phyloP scores from a whole-genome alignment of 306 rosid species.

The Inga oerstediana region DNA sequence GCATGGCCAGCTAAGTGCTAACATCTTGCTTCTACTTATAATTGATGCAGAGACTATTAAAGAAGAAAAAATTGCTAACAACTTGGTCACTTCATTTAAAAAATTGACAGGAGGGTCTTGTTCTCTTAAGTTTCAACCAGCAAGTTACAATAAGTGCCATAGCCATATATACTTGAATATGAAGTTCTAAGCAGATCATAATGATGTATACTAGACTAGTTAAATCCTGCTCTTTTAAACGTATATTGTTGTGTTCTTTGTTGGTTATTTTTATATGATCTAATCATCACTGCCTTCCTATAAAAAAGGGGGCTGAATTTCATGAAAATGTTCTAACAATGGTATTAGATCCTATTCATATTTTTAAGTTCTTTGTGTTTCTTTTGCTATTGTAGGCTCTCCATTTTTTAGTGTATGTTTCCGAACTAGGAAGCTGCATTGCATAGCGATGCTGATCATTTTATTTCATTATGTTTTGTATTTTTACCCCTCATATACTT shows the following conservation, averaged over 20 bases:
- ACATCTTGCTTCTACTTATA: not conserved
- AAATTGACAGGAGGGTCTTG: too few relatives aligned
- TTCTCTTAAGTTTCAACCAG: too few relatives aligned
- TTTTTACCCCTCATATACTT: not conserved
- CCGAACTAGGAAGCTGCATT: not conserved
- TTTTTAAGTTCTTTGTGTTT: too few relatives aligned
- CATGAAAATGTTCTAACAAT: not conserved
- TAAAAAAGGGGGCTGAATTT: not conserved
- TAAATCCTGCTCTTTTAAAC: not conserved
- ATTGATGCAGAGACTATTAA: too few relatives aligned
- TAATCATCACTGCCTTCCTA: not conserved
- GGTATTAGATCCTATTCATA: not conserved
- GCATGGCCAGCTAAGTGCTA: constrained; percentile 65
- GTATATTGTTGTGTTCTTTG: not conserved
- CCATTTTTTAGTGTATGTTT: too few relatives aligned
- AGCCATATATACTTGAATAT: too few relatives aligned
- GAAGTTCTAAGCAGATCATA: too few relatives aligned
- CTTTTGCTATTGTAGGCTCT: too few relatives aligned
- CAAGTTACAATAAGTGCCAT: too few relatives aligned
- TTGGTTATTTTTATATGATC: not conserved
- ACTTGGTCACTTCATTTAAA: too few relatives aligned
- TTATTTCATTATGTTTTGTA: not conserved
- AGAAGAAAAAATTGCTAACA: too few relatives aligned
- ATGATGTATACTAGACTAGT: too few relatives aligned
- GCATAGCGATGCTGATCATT: not conserved